Evolutionary conservation across 306 rosid species (phyloP), one percentile per base, ranked within the genome.

Genomic region (Pachyrhizus erosus): DNA sequence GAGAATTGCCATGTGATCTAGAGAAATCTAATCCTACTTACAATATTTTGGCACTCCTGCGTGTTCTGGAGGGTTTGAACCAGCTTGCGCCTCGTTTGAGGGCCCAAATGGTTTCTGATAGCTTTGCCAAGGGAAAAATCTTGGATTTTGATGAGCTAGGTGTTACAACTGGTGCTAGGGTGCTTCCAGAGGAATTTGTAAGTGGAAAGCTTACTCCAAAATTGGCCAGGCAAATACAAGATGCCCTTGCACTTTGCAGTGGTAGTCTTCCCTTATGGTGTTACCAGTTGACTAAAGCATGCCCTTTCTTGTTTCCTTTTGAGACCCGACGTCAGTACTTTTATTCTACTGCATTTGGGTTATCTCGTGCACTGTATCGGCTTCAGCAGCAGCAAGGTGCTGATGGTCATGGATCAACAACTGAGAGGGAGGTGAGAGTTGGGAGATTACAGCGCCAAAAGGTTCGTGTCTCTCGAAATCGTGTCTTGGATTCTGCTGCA

Each of bases 181-280:
- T 92, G 67, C 79, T 76, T 58, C 77, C 49, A 0, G 97, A 91
- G 85, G 97, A 94, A 81, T 94, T 92, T 23, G 57, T 91, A 49
- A 94, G 94, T 84, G 88, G 86, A 83, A 94, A 92, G 86, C 98
- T 94, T 76, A 94, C 98, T 80, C 98, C 98, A 33, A 94, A 94
- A 69, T 88, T 94, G 78, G 93, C 98, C 11, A 84, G 98, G 68
- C 98, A 94, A 86, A 94, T 94, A 69, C 98, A 94, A 76, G 98
- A 94, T 81, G 96, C 97, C 27, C 96, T 94, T 85, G 96, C 98
- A 8, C 77, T 94, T 37, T 94, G 98, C 85, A 94, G 98, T 84
- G 98, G 98, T 57, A 94, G 94, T 86, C 96, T 94, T 76, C 98
- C 98, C 48, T 86, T 87, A 1, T 94, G 98, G 98, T 94, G 98